Evolutionary conservation across 768 basidiomycete species (phyloP), one percentile per base, ranked within the genome.

Genomic region (Leccinum incarnatum): DNA sequence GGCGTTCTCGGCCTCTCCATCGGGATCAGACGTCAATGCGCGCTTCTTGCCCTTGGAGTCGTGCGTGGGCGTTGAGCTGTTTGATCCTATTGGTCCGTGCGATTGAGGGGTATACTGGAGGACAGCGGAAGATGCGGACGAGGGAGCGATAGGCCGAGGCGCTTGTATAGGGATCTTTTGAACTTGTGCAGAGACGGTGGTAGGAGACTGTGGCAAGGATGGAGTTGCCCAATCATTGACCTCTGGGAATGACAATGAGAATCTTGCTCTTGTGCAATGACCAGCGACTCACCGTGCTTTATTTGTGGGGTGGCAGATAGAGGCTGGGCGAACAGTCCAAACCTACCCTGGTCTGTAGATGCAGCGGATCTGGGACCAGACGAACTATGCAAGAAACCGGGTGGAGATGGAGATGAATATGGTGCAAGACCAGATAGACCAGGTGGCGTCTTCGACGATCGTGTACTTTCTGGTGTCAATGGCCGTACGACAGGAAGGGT

Each of bases 31-130:
- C 1, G 68, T 60, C 29, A 72, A 57, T 4, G 76, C 76, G 14
- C 81, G 74, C 56, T 81, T 83, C 62, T 74, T 67, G 15, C 75
- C 71, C 47, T 75, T 73, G 49, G 54, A 21, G 5, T 70, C 70
- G 15, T 51, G 62, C 12, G 71, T 65, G 9, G 72, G 71, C 8
- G 72, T 74, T 0, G 71, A 72, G 6, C 49, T 60, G 7, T 14
- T 64, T 6, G 74, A 65, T 7, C 50, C 59, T 53, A 46, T 40
- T 19, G 51, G 49, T 48, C 56, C 66, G 36, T n/a, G 63, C 27
- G 58, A 63, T 42, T 62, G 61, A 5, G 67, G 53, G 2, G 71
- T 60, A 25, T 69, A 73, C 17, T 63, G 63, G 47, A 76, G 66
- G n/a, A 72, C 64, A 66, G 71, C 42, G 66, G 81, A 60, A 69